phyloP scores from a whole-genome alignment of 495 filamentous ascomycete genomes.

The Talaromyces proteolyticus region DNA sequence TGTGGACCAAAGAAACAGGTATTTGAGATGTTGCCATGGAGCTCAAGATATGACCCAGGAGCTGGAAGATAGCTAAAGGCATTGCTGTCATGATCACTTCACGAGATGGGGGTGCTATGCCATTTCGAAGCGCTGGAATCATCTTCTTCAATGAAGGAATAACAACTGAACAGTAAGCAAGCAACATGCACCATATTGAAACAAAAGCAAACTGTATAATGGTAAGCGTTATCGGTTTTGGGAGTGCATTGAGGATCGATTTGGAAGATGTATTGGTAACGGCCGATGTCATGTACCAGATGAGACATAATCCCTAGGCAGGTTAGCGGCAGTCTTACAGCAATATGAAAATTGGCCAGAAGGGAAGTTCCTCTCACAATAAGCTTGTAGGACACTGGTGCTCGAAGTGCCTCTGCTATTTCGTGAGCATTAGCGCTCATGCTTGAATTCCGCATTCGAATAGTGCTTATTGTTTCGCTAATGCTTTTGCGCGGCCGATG shows the following conservation, averaged over 20 bases:
- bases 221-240: slow-evolving; percentile 88
- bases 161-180: slow-evolving; percentile 63
- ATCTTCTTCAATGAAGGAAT: slow-evolving; percentile 60
- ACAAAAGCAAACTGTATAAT: slow-evolving; percentile 94
- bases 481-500: slow-evolving; percentile 78
- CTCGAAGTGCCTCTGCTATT: slow-evolving; percentile 82
- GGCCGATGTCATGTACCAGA: slow-evolving; percentile 94
- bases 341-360: not conserved
- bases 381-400: slow-evolving; percentile 81
- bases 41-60: slow-evolving; percentile 87
- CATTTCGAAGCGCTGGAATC: slow-evolving; percentile 74
- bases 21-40: slow-evolving; percentile 92
- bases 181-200: slow-evolving; percentile 76
- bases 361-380: slow-evolving; percentile 52
- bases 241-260: slow-evolving; percentile 89
- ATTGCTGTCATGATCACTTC: slow-evolving; percentile 84
- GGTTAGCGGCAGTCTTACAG: not conserved
- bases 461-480: slow-evolving; percentile 75
- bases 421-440: slow-evolving; percentile 91
- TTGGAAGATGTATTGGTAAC: slow-evolving; percentile 97
- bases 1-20: slow-evolving; percentile 94
- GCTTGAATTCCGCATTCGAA: slow-evolving; percentile 70
- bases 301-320: slow-evolving; percentile 66
- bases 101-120: slow-evolving; percentile 72
- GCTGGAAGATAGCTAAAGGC: slow-evolving; percentile 86